phyloP scores from a whole-genome alignment of 345 rosid genomes.

The Aquilaria sinensis region DNA sequence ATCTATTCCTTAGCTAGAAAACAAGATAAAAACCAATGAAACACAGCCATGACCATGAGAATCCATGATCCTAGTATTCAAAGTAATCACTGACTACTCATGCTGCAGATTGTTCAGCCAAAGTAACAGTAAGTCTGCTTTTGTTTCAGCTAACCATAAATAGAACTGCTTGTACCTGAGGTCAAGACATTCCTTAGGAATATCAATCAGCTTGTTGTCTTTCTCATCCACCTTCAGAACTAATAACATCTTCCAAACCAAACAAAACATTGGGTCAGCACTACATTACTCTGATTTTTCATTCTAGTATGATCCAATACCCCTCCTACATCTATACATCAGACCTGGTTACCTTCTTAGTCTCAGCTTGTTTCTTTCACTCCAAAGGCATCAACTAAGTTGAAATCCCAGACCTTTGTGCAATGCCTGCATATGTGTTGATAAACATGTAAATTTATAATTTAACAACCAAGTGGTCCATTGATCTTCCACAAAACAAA shows the following conservation, averaged over 20 bases:
- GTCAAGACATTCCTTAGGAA: not conserved
- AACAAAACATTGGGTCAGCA: slow-evolving; percentile 1
- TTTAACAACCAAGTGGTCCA: no score
- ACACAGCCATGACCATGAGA: no score
- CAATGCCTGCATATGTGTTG: no score
- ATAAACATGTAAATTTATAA: no score
- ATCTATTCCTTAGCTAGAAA: no score
- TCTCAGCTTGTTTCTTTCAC: slow-evolving; percentile 18
- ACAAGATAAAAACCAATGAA: no score
- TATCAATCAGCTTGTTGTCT: not conserved
- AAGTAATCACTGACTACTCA: no score
- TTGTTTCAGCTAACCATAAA: not conserved
- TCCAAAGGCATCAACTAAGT: slow-evolving; percentile 64
- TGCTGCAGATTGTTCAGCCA: not conserved
- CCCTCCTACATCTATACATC: not conserved
- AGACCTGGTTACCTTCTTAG: slow-evolving; percentile 13
- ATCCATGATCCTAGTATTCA: no score
- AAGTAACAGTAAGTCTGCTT: not conserved
- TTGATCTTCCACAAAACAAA: no score
- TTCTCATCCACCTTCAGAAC: not conserved
- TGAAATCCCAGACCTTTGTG: no score
- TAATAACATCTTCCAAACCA: slow-evolving; percentile 5
- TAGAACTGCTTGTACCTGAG: no score
- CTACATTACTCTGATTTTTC: not conserved
- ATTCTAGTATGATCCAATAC: not conserved